Base-by-base conservation (phyloP, 2,329 filamentous ascomycete genomes). In the Exophiala oligosperma region DNA sequence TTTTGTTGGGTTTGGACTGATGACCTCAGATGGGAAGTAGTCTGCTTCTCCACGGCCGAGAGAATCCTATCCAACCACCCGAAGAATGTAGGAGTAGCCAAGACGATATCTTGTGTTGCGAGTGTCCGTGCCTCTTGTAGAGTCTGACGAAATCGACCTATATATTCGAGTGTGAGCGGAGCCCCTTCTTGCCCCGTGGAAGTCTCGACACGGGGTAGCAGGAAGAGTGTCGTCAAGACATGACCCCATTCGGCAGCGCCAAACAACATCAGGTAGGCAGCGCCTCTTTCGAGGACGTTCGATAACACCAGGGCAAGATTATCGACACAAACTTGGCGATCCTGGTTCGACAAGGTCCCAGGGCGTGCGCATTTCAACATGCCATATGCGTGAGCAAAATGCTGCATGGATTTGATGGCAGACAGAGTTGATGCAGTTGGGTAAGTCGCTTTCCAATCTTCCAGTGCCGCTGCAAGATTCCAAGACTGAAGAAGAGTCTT, bases 221-320 rank as follows among this genome's bases (percentile, higher is more conserved):
- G 51, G 21, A 60, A 63, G 17, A 63, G 28, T 8, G 54, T 56
- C 24, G 60, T 63, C 46, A 63, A 44, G 21, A 63, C 8, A 47
- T 56, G 54, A 12, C 40, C 48, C 60, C 60, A 63, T 28, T 63
- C 60, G 12, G 56, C 40, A 32, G 50, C 46, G 4, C 60, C 51
- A 9, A 63, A 38, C n/a, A 14, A 14, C 12, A 53, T 24, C 21
- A 63, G 54, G 40, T 60, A 57, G n/a, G n/a, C 4, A 14, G 51
- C 28, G 1, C 28, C 46, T 35, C 54, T 41, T 8, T 38, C 37
- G 12, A 59, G 56, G 14, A 62, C 50, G 40, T 53, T 37, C 0
- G 48, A 55, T 17, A 63, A 44, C 17, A 60, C n/a, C 21, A 38
- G 47, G 2, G 52, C 38, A 32, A 53, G 56, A 26, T 51, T 43